These are phyloP conservation scores for Schizosaccharomyces pombe DNA, from an alignment of 805 yeast genomes.

Conservation along the genomic window DNA sequence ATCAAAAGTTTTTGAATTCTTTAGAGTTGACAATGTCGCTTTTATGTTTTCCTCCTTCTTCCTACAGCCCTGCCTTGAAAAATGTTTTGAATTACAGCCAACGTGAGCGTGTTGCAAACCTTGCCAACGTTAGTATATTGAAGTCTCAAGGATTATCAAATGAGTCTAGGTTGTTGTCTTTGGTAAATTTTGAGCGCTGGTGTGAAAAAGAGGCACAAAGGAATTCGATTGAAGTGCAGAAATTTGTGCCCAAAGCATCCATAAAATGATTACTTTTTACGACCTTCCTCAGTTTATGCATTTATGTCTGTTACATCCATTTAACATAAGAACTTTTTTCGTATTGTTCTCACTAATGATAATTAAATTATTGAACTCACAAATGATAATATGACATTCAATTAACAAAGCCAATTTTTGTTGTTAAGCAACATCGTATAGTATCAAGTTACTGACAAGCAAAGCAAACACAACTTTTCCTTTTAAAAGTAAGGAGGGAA, in stretches of 20 bases:
- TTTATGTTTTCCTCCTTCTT: slow-evolving; percentile 25
- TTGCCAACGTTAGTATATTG: slow-evolving; percentile 46
- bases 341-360: too few relatives aligned
- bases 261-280: not conserved
- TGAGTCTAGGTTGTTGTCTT: not conserved
- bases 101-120: slow-evolving; percentile 39
- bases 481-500: too few relatives aligned
- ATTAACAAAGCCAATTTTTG: too few relatives aligned
- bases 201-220: slow-evolving; percentile 5
- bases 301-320: too few relatives aligned
- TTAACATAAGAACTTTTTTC: too few relatives aligned
- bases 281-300: too few relatives aligned
- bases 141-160: slow-evolving; percentile 16
- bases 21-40: slow-evolving; percentile 69
- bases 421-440: too few relatives aligned
- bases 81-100: slow-evolving; percentile 34
- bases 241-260: not conserved
- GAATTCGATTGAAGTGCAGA: not conserved
- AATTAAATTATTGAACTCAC: too few relatives aligned
- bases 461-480: too few relatives aligned
- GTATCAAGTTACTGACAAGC: too few relatives aligned
- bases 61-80: slow-evolving; percentile 19
- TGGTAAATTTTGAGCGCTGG: not conserved
- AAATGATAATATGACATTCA: too few relatives aligned
- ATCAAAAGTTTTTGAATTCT: slow-evolving; percentile 35